phyloP scores from a whole-genome alignment of 192 early-diverging fungal species.

The Mortierella hygrophila region DNA sequence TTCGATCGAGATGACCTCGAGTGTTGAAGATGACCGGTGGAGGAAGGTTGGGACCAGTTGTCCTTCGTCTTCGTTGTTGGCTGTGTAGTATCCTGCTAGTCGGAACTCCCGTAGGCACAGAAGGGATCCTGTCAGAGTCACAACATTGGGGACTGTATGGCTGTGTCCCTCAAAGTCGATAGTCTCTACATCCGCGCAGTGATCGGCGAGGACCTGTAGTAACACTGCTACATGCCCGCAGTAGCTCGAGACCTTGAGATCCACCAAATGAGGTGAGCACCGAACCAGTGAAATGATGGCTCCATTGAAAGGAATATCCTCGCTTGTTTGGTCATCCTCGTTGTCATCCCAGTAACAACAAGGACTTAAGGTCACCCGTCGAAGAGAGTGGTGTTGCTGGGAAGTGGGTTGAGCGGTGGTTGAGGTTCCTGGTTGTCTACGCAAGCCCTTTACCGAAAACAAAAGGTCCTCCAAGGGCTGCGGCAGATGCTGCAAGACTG shows the following conservation, averaged over 20 bases:
- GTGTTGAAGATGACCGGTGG: not conserved
- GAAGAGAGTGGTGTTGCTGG: not conserved
- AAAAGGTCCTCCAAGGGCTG: not conserved
- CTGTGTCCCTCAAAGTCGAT: not conserved
- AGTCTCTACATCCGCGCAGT: not conserved
- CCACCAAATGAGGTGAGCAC: not conserved
- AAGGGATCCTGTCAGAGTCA: not conserved
- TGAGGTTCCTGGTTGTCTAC: not conserved
- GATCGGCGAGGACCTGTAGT: not conserved
- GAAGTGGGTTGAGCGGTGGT: not conserved
- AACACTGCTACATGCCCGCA: not conserved
- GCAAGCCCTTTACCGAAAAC: not conserved
- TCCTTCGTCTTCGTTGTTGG: not conserved
- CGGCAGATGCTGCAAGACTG: not conserved
- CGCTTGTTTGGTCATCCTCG: not conserved
- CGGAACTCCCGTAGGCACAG: not conserved
- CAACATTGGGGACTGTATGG: not conserved
- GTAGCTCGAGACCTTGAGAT: not conserved
- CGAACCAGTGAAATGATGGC: not conserved
- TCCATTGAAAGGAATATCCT: not conserved
- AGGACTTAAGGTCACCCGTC: not conserved
- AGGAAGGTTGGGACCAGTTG: not conserved
- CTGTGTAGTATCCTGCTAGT: not conserved
- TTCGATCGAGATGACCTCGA: not conserved
- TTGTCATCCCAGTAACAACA: not conserved